These are phyloP conservation scores for Cordyceps farinosa DNA, from an alignment of 2,329 filamentous ascomycete species.

Conservation along the genomic window DNA sequence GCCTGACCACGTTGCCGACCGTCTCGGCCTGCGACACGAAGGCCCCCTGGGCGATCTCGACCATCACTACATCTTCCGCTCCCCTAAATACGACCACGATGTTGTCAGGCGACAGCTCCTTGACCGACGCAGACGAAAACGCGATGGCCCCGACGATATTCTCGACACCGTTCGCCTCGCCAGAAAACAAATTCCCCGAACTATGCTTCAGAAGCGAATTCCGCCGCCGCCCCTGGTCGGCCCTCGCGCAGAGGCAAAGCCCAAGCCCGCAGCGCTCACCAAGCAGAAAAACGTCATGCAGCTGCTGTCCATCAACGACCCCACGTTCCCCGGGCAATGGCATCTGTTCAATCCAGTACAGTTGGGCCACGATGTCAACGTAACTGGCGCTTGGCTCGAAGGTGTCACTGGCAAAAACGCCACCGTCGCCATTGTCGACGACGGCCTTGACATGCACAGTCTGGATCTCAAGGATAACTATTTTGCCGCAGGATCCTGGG, in stretches of 20 bases:
- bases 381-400: slow-evolving; percentile 88
- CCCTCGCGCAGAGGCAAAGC: slow-evolving; percentile 18
- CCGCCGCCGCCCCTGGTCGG: slow-evolving; percentile 36
- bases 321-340: slow-evolving; percentile 93
- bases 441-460: slow-evolving; percentile 94
- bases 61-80: slow-evolving; percentile 81
- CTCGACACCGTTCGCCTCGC: slow-evolving; percentile 74
- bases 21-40: slow-evolving; percentile 75
- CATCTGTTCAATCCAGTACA: slow-evolving; percentile 84
- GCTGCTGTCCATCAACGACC: slow-evolving; percentile 74
- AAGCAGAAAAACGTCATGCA: slow-evolving; percentile 59
- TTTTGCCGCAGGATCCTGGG: slow-evolving; percentile 86
- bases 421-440: slow-evolving; percentile 92
- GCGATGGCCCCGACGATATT: slow-evolving; percentile 47
- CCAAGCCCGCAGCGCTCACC: slow-evolving; percentile 45
- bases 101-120: slow-evolving; percentile 53
- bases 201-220: slow-evolving; percentile 52
- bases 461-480: slow-evolving; percentile 91
- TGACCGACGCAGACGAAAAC: slow-evolving; percentile 58
- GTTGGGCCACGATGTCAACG: slow-evolving; percentile 87
- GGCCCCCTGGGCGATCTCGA: slow-evolving; percentile 74
- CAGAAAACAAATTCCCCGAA: slow-evolving; percentile 63
- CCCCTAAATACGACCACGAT: slow-evolving; percentile 60
- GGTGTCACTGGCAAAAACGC: slow-evolving; percentile 86
- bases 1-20: slow-evolving; percentile 65